Conservation (phyloP, 1,284 basidiomycete species). For the Clitocybe nebularis region DNA sequence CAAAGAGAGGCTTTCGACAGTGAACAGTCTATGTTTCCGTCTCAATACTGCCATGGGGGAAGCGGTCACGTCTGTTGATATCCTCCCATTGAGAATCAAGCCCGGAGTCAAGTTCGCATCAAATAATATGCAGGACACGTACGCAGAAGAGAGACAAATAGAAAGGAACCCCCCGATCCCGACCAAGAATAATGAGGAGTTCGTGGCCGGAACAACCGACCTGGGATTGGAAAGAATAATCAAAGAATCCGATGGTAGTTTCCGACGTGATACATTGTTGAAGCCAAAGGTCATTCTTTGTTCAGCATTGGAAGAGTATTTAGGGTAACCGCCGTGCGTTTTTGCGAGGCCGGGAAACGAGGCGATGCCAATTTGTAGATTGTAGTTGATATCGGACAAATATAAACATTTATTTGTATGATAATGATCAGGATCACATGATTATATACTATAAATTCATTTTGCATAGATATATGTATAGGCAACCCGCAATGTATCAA, state of each 20-base stretch:
- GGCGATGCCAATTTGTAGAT: too few species aligned
- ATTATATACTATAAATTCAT: too few species aligned
- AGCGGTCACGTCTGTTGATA: constrained; percentile 46
- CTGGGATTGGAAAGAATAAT: constrained; percentile 29
- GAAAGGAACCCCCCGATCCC: not conserved
- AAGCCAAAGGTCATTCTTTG: constrained; percentile 33
- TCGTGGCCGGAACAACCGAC: constrained; percentile 39
- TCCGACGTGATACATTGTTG: constrained; percentile 24
- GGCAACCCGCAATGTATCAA: too few species aligned
- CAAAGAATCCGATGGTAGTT: constrained; percentile 23
- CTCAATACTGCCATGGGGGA: constrained; percentile 51
- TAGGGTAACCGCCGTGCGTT: not conserved
- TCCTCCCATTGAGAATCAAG: constrained; percentile 37
- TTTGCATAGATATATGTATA: too few species aligned
- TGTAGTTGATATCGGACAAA: too few species aligned
- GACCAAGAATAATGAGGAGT: constrained; percentile 6
- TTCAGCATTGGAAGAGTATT: constrained; percentile 6
- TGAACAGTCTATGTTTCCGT: constrained; percentile 37
- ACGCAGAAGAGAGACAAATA: constrained; percentile 19
- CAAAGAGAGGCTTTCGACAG: constrained; percentile 33
- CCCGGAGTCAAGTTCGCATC: constrained; percentile 36
- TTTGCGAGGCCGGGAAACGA: too few species aligned
- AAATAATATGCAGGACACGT: constrained; percentile 41
- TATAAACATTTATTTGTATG: too few species aligned
- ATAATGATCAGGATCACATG: too few species aligned